Conservation (phyloP, 1,139 yeast genomes). For the Protomyces gravidus region DNA sequence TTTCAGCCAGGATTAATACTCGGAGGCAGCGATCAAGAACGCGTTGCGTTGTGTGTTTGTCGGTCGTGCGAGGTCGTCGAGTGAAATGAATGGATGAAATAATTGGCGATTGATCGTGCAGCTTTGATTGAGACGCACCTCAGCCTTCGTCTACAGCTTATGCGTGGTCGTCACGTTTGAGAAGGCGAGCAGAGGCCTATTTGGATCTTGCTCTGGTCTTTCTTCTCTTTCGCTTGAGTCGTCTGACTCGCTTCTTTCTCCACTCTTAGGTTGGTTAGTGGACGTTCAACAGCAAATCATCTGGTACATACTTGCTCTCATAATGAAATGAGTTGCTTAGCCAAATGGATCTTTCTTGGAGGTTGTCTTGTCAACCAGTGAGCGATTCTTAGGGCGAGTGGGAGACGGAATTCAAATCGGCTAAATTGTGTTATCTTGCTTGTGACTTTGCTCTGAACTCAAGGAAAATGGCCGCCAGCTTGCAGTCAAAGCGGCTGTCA, state of each 20-base stretch:
- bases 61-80: not conserved
- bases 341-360: not conserved
- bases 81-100: not conserved
- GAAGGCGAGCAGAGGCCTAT: slow-evolving; percentile 10
- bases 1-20: not conserved
- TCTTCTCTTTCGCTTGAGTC: slow-evolving; percentile 30
- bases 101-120: not conserved
- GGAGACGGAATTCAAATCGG: too few species aligned
- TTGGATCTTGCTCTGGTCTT: slow-evolving; percentile 29
- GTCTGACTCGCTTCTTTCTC: slow-evolving; percentile 30
- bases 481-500: not conserved
- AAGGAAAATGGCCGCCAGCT: not conserved
- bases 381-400: too few species aligned
- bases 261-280: slow-evolving; percentile 12
- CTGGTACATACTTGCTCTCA: slow-evolving; percentile 1
- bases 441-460: too few species aligned
- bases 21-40: not conserved
- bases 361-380: too few species aligned
- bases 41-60: not conserved
- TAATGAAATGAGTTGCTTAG: slow-evolving; percentile 1
- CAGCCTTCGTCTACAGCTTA: not conserved
- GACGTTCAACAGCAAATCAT: too few species aligned
- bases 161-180: not conserved
- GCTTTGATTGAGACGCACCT: not conserved
- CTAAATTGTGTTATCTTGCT: too few species aligned